Base-by-base conservation (phyloP, 768 basidiomycete genomes). In the Agaricus bisporus region DNA sequence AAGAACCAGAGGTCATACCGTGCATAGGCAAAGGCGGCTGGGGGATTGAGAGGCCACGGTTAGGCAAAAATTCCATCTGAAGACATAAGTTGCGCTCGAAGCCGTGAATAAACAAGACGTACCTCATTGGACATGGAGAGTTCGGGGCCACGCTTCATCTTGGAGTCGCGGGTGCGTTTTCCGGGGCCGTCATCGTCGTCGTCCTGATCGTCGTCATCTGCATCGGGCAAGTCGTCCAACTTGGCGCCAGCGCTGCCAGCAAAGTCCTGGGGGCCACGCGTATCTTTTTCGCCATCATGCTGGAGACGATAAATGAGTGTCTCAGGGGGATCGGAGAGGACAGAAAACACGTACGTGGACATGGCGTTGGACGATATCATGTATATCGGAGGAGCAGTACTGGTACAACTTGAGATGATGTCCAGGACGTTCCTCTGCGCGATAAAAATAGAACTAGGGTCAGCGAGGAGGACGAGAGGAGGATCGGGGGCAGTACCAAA, bases 331-430 rank as follows among this genome's bases (percentile, higher is more conserved):
- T 39, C 48, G 47, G 55, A 48, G 17, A 25, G 32, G 48, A 7
- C 18, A 56, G 36, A 44, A 38, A 28, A 48, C 14, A 67, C 71
- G 14, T 51, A 76, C 77, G 47, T 69, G 65, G 18, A 85, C 58
- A 66, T 89, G 87, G 41, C 86, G 79, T 57, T 85, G 76, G 26
- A 91, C 79, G 58, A 90, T 83, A 56, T 79, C 76, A 56, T 82
- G 77, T 54, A 86, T 80, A 63, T 90, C 85, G 11, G 69, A 64
- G 11, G 88, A 90, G 65, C 85, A 83, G 61, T 91, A 91, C 64
- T 91, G 86, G 70, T 87, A 89, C 17, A 90, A 77, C 71, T 90
- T 91, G 58, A 82, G 68, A 70, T 88, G 83, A 66, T 91, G 88
- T 15, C 88, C 87, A 48, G 84, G 77, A 32, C 84, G 80, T 68